Conservation (phyloP, 306 rosid genomes). For the Casuarina glauca region DNA sequence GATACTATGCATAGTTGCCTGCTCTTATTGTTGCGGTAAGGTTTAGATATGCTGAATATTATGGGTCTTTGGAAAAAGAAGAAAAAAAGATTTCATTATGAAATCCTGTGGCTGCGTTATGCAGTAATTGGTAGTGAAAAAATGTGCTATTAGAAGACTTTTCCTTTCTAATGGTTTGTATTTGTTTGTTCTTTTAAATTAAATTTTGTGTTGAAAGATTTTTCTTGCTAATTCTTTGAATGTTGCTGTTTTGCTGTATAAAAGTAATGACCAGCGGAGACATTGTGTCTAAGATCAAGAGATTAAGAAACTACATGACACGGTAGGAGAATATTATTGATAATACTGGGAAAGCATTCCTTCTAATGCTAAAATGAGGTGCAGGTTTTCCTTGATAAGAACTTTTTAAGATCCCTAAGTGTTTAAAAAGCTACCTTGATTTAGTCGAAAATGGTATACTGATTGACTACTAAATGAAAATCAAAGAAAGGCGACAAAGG, state of each 20-base stretch:
- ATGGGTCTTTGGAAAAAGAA: background rate
- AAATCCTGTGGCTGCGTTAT: conserved; percentile 18
- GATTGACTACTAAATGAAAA: background rate
- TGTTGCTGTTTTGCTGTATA: too few species aligned
- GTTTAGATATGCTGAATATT: background rate
- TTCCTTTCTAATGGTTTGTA: background rate
- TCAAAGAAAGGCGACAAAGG: too few species aligned
- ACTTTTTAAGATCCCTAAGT: background rate
- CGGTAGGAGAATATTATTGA: background rate
- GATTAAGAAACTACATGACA: background rate
- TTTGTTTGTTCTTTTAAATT: background rate
- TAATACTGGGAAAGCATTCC: background rate
- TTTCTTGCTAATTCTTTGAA: too few species aligned
- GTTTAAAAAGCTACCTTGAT: background rate
- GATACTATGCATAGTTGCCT: background rate
- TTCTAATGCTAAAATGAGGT: background rate
- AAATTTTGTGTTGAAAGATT: background rate
- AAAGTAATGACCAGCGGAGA: background rate
- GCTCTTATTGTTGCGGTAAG: background rate
- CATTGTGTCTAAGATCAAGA: background rate
- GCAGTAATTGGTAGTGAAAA: conserved; percentile 4
- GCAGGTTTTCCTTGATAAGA: background rate
- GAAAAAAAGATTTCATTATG: background rate
- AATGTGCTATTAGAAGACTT: background rate
- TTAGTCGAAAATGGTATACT: background rate